phyloP scores from a whole-genome alignment of 768 basidiomycete genomes.

The Hypholoma sublateritium region DNA sequence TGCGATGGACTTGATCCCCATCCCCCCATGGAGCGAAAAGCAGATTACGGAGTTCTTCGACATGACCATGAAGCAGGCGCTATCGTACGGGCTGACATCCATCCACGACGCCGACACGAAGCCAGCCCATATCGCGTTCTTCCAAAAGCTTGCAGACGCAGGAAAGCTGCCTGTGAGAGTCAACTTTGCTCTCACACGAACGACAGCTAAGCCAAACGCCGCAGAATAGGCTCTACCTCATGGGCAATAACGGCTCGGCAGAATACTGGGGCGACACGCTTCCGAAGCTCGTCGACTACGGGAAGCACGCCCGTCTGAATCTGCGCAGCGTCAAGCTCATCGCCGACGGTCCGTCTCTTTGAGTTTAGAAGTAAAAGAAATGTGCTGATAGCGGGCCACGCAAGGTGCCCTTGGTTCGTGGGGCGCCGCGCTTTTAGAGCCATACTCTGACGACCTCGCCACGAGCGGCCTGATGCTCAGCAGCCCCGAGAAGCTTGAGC shows the following conservation, averaged over 20 bases:
- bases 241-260: slow-evolving; percentile 52
- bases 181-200: not conserved
- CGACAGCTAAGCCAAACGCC: not conserved
- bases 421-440: slow-evolving; percentile 85
- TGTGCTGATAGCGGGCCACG: not conserved
- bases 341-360: slow-evolving; percentile 57
- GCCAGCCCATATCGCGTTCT: slow-evolving; percentile 58
- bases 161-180: slow-evolving; percentile 64
- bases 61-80: slow-evolving; percentile 63
- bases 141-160: slow-evolving; percentile 50
- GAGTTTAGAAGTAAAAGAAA: not conserved
- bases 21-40: slow-evolving; percentile 62
- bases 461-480: slow-evolving; percentile 70
- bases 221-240: slow-evolving; percentile 61
- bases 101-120: slow-evolving; percentile 79
- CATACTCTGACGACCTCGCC: slow-evolving; percentile 79
- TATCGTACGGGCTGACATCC: slow-evolving; percentile 79
- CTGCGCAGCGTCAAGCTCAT: slow-evolving; percentile 73
- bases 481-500: slow-evolving; percentile 49
- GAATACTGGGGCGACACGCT: slow-evolving; percentile 68
- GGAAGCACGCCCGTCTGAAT: slow-evolving; percentile 51
- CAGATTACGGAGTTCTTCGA: slow-evolving; percentile 60
- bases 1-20: slow-evolving; percentile 75
- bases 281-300: slow-evolving; percentile 61
- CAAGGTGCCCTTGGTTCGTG: slow-evolving; percentile 87